These are phyloP conservation scores for Scolecobasidium constrictum DNA, from an alignment of 2,329 filamentous ascomycete species.

Conservation along the genomic window DNA sequence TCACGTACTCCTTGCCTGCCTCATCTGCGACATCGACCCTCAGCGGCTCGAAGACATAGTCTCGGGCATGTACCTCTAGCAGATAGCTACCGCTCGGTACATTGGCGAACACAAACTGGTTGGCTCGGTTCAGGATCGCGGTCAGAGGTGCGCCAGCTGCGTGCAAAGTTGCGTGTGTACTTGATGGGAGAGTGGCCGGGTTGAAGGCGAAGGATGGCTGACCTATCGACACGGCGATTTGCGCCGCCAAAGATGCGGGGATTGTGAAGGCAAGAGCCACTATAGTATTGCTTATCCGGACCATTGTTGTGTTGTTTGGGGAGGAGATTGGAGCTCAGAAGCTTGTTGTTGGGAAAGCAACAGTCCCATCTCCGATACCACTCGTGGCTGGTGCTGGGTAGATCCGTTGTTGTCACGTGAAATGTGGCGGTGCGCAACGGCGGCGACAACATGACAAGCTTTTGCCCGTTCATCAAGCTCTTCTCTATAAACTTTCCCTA, in stretches of 20 bases:
- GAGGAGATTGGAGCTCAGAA: too few relatives aligned
- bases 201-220: slow-evolving; percentile 15
- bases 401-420: too few relatives aligned
- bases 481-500: too few relatives aligned
- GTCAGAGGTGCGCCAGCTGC: slow-evolving; percentile 39
- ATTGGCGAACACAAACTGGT: slow-evolving; percentile 67
- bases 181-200: slow-evolving; percentile 37
- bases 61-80: slow-evolving; percentile 65
- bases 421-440: too few relatives aligned
- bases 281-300: too few relatives aligned
- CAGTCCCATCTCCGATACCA: too few relatives aligned
- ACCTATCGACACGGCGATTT: neutral
- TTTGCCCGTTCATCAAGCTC: too few relatives aligned
- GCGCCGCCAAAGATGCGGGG: slow-evolving; percentile 21
- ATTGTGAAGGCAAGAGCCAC: slow-evolving; percentile 44
- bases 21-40: slow-evolving; percentile 57
- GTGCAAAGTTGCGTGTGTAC: slow-evolving; percentile 57
- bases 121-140: slow-evolving; percentile 55
- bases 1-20: slow-evolving; percentile 29
- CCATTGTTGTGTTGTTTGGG: too few relatives aligned
- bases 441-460: too few relatives aligned
- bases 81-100: slow-evolving; percentile 67
- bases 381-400: too few relatives aligned
- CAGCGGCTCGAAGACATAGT: slow-evolving; percentile 66
- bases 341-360: too few relatives aligned